Conservation (phyloP, 805 yeast genomes). For the Starmerella stellata region DNA sequence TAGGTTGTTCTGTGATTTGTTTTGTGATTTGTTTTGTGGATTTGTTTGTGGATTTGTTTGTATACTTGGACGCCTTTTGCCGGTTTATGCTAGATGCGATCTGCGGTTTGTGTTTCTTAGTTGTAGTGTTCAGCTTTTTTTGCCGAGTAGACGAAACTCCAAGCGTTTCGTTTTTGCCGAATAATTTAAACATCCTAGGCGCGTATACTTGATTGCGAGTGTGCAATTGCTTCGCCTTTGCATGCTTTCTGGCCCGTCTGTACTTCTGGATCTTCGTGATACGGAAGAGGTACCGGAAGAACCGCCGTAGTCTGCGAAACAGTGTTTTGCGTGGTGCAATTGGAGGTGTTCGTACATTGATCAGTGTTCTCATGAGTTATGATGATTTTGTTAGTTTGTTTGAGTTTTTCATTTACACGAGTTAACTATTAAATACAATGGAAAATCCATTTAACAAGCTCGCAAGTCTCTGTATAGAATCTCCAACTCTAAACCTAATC, state of each 20-base stretch:
- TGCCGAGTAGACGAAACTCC: not conserved
- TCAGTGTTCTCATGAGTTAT: constrained; percentile 2
- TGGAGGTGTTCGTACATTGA: constrained; percentile 7
- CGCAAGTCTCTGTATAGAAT: not conserved
- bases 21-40: too few species aligned
- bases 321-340: constrained; percentile 8
- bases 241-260: not conserved
- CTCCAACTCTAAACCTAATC: not conserved
- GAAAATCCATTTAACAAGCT: not conserved
- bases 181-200: not conserved
- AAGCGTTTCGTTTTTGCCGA: too few species aligned
- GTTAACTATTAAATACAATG: not conserved
- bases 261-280: not conserved
- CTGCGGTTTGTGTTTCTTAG: not conserved
- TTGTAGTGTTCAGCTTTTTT: not conserved
- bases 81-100: too few species aligned
- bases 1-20: too few species aligned
- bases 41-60: too few species aligned
- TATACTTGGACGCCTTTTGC: too few species aligned
- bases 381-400: not conserved
- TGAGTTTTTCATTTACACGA: not conserved
- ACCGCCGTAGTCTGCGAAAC: constrained; percentile 3
- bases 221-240: not conserved
- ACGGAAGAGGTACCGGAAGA: constrained; percentile 1
- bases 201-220: not conserved